Percentiles rank a stretch among this genome's conserved stretches.
These are phyloP conservation scores for Agaricales sp. DNA, from an alignment of 1,284 basidiomycete species.

Conservation along the genomic window DNA sequence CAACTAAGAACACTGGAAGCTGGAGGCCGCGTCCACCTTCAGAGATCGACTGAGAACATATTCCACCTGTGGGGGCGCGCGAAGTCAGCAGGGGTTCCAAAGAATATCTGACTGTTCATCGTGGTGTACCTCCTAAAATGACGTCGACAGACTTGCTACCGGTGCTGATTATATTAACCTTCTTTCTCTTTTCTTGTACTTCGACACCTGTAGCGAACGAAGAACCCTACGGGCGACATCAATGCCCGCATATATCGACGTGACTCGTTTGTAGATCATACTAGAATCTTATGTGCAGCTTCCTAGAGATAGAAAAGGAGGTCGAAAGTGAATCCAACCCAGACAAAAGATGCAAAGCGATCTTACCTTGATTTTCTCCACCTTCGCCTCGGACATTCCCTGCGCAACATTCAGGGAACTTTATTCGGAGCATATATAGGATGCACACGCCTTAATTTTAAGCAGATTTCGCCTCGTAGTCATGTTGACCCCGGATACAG, in stretches of 20 bases:
- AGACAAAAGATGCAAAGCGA: conserved; percentile 5
- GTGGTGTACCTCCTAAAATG: conserved; percentile 76
- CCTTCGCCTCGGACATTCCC: conserved; percentile 87
- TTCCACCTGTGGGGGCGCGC: conserved; percentile 44
- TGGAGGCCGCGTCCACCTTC: no score
- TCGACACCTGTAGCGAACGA: conserved; percentile 87
- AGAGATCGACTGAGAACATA: conserved; percentile 85
- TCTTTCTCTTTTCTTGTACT: conserved; percentile 74
- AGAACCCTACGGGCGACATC: conserved; percentile 47
- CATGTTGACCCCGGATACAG: conserved; percentile 75
- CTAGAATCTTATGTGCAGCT: conserved; percentile 76
- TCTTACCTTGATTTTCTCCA: conserved; percentile 86
- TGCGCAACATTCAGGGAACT: conserved; percentile 18
- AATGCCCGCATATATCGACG: not conserved
- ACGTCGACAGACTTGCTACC: conserved; percentile 87
- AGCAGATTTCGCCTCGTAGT: conserved; percentile 79
- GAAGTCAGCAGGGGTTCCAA: not conserved
- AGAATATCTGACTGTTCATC: no score
- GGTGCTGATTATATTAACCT: conserved; percentile 73
- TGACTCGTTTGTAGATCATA: conserved; percentile 19
- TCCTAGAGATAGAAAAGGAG: conserved; percentile 38
- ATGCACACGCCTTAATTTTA: conserved; percentile 71
- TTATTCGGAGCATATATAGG: conserved; percentile 10
- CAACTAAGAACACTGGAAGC: no score
- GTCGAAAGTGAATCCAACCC: conserved; percentile 1